Conservation (phyloP, 192 early-diverging fungal species). For the Dissophora ornata region DNA sequence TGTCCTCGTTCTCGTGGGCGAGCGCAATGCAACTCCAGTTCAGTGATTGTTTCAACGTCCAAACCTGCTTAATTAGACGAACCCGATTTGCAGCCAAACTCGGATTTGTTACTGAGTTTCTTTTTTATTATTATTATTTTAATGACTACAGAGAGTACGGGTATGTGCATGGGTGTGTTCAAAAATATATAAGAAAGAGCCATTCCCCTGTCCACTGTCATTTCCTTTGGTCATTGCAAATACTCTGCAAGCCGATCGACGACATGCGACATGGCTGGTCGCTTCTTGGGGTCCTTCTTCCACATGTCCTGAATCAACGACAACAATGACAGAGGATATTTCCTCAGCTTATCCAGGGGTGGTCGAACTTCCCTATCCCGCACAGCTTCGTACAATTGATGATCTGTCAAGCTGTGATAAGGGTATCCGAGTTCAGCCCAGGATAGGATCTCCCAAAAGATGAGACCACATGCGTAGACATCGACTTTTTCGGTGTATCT, state of each 20-base stretch:
- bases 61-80: too few species aligned
- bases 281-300: slow-evolving; percentile 65
- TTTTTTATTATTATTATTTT: too few species aligned
- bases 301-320: slow-evolving; percentile 79
- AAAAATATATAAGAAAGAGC: not conserved
- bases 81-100: too few species aligned
- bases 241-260: slow-evolving; percentile 77
- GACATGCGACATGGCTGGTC: slow-evolving; percentile 78
- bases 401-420: slow-evolving; percentile 74
- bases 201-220: not conserved
- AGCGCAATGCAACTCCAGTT: too few species aligned
- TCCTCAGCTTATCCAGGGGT: slow-evolving; percentile 63
- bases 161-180: too few species aligned
- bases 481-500: slow-evolving; percentile 82
- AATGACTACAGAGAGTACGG: too few species aligned
- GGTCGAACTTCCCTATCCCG: slow-evolving; percentile 71
- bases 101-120: too few species aligned
- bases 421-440: slow-evolving; percentile 79
- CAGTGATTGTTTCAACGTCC: too few species aligned
- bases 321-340: slow-evolving; percentile 70
- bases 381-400: slow-evolving; percentile 69
- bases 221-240: slow-evolving; percentile 53
- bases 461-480: slow-evolving; percentile 78
- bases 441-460: slow-evolving; percentile 84
- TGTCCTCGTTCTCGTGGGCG: too few species aligned